These are phyloP conservation scores for Cicer judaicum DNA, from an alignment of 306 rosid genomes.

Conservation along the genomic window DNA sequence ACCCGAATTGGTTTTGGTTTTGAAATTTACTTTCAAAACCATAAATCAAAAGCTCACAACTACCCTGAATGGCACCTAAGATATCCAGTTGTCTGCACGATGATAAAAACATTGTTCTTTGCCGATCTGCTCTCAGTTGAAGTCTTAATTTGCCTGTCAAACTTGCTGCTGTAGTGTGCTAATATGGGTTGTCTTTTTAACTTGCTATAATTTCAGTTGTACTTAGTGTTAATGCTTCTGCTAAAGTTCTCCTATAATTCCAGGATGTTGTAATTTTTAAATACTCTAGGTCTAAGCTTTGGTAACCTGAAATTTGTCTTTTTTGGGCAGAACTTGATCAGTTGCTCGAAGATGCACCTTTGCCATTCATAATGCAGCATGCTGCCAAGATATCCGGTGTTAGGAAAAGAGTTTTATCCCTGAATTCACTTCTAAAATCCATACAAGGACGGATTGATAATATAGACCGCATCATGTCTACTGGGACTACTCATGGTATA, in stretches of 20 bases:
- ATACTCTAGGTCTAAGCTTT: slow-evolving; percentile 17
- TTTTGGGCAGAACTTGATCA: slow-evolving; percentile 75
- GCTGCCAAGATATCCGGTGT: slow-evolving; percentile 73
- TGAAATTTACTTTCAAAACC: too few relatives aligned
- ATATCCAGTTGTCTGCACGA: slow-evolving; percentile 8
- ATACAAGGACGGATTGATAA: slow-evolving; percentile 79
- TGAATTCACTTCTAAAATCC: slow-evolving; percentile 69
- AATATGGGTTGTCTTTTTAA: slow-evolving; percentile 19
- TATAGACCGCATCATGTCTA: slow-evolving; percentile 66
- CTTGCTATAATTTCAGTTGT: slow-evolving; percentile 27
- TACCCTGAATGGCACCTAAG: neutral
- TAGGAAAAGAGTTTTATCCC: slow-evolving; percentile 72
- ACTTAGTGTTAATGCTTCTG: slow-evolving; percentile 26
- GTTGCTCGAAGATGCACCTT: slow-evolving; percentile 80
- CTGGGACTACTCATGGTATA: slow-evolving; percentile 56
- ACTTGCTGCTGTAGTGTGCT: slow-evolving; percentile 31
- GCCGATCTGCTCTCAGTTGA: slow-evolving; percentile 31
- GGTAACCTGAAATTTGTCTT: slow-evolving; percentile 41
- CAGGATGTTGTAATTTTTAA: slow-evolving; percentile 22
- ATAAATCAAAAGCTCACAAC: too few relatives aligned
- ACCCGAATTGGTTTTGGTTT: too few relatives aligned
- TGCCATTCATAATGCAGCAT: slow-evolving; percentile 76
- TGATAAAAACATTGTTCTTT: neutral
- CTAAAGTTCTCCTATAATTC: slow-evolving; percentile 30
- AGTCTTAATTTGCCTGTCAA: slow-evolving; percentile 29